A percentile compares a stretch with the other conserved stretches of the same genome.
Conservation (phyloP, 73 alveolate species). For the Breviolum minutum region DNA sequence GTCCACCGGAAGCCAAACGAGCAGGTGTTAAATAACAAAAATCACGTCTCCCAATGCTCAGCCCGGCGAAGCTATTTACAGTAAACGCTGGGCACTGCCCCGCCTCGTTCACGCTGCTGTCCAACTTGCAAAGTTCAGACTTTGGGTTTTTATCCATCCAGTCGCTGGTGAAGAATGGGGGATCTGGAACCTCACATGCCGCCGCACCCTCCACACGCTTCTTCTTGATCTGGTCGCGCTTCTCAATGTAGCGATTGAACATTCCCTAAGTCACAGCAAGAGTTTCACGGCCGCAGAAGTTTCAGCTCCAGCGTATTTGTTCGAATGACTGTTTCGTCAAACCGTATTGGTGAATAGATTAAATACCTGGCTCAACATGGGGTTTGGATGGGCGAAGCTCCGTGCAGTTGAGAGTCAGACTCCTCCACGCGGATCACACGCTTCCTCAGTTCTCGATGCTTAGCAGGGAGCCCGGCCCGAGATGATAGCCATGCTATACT, state of each 20-base stretch:
- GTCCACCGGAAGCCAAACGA: too few species aligned
- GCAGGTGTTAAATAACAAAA: too few species aligned
- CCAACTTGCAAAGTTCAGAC: neutral
- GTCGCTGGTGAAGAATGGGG: conserved; percentile 43
- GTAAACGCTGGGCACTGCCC: too few species aligned
- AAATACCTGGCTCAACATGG: too few species aligned
- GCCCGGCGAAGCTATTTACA: neutral
- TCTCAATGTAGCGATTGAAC: conserved; percentile 45
- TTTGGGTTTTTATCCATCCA: neutral
- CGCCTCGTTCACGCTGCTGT: neutral
- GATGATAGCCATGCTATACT: neutral
- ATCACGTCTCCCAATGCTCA: too few species aligned
- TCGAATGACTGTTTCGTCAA: neutral
- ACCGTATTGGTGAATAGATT: neutral
- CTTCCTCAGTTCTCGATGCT: neutral
- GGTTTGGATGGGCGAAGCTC: neutral
- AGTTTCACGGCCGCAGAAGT: neutral
- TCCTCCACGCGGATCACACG: conserved; percentile 88
- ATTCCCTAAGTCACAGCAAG: neutral
- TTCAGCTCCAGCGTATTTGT: neutral
- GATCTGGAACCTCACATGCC: conserved; percentile 49
- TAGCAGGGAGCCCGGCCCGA: neutral
- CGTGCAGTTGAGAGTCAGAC: conserved; percentile 7
- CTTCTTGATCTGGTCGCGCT: conserved; percentile 12
- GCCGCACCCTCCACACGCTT: neutral